Conservation (phyloP, 257 asterid genomes). For the Nicotiana benthamiana region DNA sequence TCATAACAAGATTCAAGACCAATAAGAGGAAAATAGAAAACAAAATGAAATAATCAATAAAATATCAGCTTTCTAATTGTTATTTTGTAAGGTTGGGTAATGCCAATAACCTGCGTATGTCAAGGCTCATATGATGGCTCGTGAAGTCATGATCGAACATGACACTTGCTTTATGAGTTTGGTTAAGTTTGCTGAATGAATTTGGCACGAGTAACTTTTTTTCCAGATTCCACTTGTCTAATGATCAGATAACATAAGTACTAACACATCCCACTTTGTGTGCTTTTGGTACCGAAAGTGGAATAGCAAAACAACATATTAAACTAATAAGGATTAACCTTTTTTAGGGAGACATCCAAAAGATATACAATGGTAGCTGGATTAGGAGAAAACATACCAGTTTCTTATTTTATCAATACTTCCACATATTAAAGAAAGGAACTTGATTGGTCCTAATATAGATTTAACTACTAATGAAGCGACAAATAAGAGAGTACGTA, state of each 20-base stretch:
- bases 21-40: neutral
- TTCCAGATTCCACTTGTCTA: neutral
- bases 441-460: neutral
- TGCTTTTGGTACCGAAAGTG: neutral
- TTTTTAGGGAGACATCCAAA: neutral
- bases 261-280: neutral
- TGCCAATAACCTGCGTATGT: no score
- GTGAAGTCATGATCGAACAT: no score
- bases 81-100: no score
- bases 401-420: neutral
- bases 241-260: neutral
- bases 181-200: no score
- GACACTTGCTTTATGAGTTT: no score
- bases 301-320: neutral
- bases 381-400: neutral
- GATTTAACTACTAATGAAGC: neutral
- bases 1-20: neutral
- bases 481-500: slow-evolving; percentile 12
- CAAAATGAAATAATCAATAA: neutral
- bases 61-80: neutral
- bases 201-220: neutral
- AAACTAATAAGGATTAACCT: neutral
- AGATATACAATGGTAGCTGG: neutral
- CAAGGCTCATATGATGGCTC: no score
- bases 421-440: neutral